Base-by-base conservation (phyloP, 2,329 filamentous ascomycete species). In the Mariannaea elegans region DNA sequence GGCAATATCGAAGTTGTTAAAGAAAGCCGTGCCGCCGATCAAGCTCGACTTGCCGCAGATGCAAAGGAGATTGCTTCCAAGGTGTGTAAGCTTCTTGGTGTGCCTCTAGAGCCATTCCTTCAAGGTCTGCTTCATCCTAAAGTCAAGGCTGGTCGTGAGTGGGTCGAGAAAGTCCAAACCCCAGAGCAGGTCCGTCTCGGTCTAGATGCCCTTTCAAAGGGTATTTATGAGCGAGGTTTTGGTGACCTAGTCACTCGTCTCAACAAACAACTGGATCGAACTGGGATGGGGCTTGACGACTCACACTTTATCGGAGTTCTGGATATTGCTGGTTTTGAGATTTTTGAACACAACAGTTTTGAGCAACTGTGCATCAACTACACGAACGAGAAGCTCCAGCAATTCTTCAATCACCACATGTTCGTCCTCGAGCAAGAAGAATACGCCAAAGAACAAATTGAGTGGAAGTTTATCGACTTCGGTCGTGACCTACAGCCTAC, bases 361-460 rank as follows among this genome's bases (percentile, higher is more conserved):
- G 95, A 99, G 76, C 95, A 99, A 76, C 85, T 99, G 6, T 99
- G 95, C 81, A 99, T 99, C 84, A 99, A 99, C 78, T 99, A 99
- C 78, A 98, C 96, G 62, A 99, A 99, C 78, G 95, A 99, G 77
- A 99, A 97, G 76, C 87, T 99, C 7, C 95, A 99, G 73, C 95
- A 99, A 69, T 99, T 99, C 77, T 99, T 99, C 85, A 99, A 99
- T 72, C 95, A 99, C 74, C 96, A 99, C 81, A 99, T 99, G 95
- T 99, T 99, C 73, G 95, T 99, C 9, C 83, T 99, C 7, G 95
- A 99, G 75, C 95, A 99, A 72, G 95, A 99, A 76, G 95, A 99
- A 75, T 99, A 99, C 75, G 94, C 95, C 8, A 84, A 94, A 46
- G 95, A 99, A 74, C 92, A 97, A 76, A 99, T 99, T 68, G 95